Conservation (phyloP, 2,329 filamentous ascomycete species). For the Colletotrichum sp. region DNA sequence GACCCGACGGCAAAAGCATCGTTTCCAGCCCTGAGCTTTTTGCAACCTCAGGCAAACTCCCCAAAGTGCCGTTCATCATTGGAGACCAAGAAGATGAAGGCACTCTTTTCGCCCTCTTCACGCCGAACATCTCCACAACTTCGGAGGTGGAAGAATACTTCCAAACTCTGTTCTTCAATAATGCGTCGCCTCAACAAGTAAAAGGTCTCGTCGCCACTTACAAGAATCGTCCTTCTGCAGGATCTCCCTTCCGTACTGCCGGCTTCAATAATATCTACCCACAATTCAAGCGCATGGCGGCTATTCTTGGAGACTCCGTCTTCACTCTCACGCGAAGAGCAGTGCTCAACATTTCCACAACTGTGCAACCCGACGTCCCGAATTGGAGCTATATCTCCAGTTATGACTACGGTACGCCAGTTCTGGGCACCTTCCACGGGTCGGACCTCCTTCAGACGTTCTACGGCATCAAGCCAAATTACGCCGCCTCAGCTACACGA, state of each 20-base stretch:
- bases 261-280: constrained; percentile 65
- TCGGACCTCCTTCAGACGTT: constrained; percentile 62
- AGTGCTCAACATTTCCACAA: constrained; percentile 49
- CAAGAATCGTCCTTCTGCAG: constrained; percentile 49
- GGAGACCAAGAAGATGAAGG: constrained; percentile 72
- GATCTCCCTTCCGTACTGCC: constrained; percentile 66
- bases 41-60: constrained; percentile 51
- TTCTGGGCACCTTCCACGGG: constrained; percentile 69
- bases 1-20: constrained; percentile 61
- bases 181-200: constrained; percentile 40
- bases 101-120: constrained; percentile 67
- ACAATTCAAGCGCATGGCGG: constrained; percentile 68
- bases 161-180: constrained; percentile 52
- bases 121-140: constrained; percentile 61
- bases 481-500: constrained; percentile 51
- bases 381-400: constrained; percentile 66
- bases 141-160: constrained; percentile 54
- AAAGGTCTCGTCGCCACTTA: constrained; percentile 58
- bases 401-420: constrained; percentile 63
- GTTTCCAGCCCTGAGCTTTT: constrained; percentile 58
- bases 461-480: constrained; percentile 53
- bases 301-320: constrained; percentile 65
- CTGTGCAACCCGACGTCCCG: constrained; percentile 49
- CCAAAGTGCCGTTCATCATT: constrained; percentile 65
- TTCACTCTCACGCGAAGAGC: constrained; percentile 48